These are phyloP conservation scores for Tulasnella sp. DNA, from an alignment of 768 basidiomycete genomes.

Conservation along the genomic window DNA sequence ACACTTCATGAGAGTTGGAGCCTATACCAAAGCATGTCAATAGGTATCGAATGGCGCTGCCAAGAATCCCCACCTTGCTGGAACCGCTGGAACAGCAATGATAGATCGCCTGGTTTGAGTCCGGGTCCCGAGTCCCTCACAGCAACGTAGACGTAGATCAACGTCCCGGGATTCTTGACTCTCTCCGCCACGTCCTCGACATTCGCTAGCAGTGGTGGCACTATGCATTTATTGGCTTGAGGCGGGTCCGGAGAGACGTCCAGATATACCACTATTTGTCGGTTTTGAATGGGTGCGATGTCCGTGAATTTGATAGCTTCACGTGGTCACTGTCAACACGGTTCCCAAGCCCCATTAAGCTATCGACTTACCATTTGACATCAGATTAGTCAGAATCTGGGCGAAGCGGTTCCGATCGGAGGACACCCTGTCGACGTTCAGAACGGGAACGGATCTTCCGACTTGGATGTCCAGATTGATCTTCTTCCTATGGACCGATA, in stretches of 20 bases:
- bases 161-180: background rate
- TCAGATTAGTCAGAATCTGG: conserved; percentile 35
- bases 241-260: conserved; percentile 39
- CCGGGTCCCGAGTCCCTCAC: conserved; percentile 43
- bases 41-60: too few species aligned
- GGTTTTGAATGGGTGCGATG: conserved; percentile 32
- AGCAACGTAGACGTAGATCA: conserved; percentile 40
- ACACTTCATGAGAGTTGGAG: conserved; percentile 34
- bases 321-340: conserved; percentile 39
- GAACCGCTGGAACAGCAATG: conserved; percentile 43
- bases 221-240: conserved; percentile 34
- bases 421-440: conserved; percentile 37
- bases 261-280: conserved; percentile 38
- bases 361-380: conserved; percentile 36
- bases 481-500: conserved; percentile 35
- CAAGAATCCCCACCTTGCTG: conserved; percentile 38
- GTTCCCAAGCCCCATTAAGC: conserved; percentile 34
- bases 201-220: conserved; percentile 31
- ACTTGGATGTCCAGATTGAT: conserved; percentile 39
- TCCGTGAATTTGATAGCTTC: conserved; percentile 41
- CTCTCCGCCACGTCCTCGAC: conserved; percentile 18
- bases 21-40: conserved; percentile 30
- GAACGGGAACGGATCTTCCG: conserved; percentile 37
- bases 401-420: conserved; percentile 42
- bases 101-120: conserved; percentile 40